Evolutionary conservation across 768 basidiomycete species (phyloP).

Genomic region (Kwoniella heveanensis): DNA sequence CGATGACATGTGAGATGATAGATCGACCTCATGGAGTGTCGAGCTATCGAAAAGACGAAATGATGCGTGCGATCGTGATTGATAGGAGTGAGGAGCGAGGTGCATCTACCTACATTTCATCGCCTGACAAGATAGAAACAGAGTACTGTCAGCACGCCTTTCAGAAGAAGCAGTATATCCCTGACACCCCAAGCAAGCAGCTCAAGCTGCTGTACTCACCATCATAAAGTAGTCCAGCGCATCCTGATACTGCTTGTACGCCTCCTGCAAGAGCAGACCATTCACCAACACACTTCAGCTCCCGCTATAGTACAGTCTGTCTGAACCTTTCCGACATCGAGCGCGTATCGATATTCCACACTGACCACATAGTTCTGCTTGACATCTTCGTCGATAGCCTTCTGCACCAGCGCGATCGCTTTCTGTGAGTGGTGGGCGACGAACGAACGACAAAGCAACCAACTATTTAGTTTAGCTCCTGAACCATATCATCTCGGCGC

Average conservation of each 20-base stretch:
- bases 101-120: slow-evolving; percentile 57
- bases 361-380: slow-evolving; percentile 78
- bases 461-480: too few relatives aligned
- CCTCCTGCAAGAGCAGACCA: slow-evolving; percentile 61
- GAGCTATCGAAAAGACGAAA: too few relatives aligned
- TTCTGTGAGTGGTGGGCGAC: slow-evolving; percentile 57
- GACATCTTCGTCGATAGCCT: slow-evolving; percentile 87
- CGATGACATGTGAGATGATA: too few relatives aligned
- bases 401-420: slow-evolving; percentile 88
- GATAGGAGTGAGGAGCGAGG: too few relatives aligned
- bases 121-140: slow-evolving; percentile 26
- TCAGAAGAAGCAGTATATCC: neutral
- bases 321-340: neutral
- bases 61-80: too few relatives aligned
- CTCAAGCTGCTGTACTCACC: too few relatives aligned
- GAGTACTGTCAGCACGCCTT: neutral
- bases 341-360: neutral
- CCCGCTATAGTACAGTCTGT: too few relatives aligned
- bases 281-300: neutral
- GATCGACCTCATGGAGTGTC: too few relatives aligned
- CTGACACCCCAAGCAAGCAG: neutral
- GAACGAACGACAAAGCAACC: too few relatives aligned
- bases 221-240: slow-evolving; percentile 98
- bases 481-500: too few relatives aligned
- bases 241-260: slow-evolving; percentile 93